A percentile compares a stretch with the other conserved stretches of the same genome.
These are phyloP conservation scores for Anisodus tanguticus DNA, from an alignment of 257 asterid species.

Conservation along the genomic window DNA sequence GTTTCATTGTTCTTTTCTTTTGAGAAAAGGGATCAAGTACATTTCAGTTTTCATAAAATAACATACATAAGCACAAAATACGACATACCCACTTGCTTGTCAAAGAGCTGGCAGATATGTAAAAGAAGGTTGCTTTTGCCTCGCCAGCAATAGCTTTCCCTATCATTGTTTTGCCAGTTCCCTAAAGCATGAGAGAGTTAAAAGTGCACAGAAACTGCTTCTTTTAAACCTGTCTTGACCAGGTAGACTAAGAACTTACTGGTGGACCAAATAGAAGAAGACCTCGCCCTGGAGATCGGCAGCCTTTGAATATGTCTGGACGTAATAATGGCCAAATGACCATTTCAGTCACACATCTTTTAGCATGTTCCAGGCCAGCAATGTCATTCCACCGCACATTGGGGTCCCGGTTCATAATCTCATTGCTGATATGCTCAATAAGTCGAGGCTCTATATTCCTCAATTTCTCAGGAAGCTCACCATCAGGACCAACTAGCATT, in stretches of 20 bases:
- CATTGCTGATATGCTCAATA: conserved; percentile 95
- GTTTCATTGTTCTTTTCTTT: neutral
- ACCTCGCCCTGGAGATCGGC: conserved; percentile 99
- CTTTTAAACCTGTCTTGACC: conserved; percentile 17
- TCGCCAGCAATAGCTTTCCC: conserved; percentile 99
- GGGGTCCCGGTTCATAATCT: conserved; percentile 97
- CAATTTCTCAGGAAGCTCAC: conserved; percentile 96
- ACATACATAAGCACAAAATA: conserved; percentile 1
- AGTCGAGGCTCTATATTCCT: conserved; percentile 95
- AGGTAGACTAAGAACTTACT: conserved; percentile 55
- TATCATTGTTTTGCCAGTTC: conserved; percentile 99
- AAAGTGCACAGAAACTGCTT: conserved; percentile 24
- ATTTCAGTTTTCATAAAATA: conserved; percentile 20
- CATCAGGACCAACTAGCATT: conserved; percentile 90
- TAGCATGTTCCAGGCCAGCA: conserved; percentile 99
- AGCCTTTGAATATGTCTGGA: conserved; percentile 95
- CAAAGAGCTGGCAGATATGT: conserved; percentile 97
- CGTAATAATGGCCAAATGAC: conserved; percentile 98
- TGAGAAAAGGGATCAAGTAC: neutral
- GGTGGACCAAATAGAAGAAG: conserved; percentile 99
- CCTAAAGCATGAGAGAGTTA: conserved; percentile 55
- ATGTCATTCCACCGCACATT: conserved; percentile 99
- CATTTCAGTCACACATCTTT: conserved; percentile 98
- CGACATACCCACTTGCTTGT: conserved; percentile 95
- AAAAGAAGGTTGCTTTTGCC: conserved; percentile 98